These are phyloP conservation scores for Kluyveromyces marxianus DNA, from an alignment of 1,139 yeast genomes.

Conservation along the genomic window DNA sequence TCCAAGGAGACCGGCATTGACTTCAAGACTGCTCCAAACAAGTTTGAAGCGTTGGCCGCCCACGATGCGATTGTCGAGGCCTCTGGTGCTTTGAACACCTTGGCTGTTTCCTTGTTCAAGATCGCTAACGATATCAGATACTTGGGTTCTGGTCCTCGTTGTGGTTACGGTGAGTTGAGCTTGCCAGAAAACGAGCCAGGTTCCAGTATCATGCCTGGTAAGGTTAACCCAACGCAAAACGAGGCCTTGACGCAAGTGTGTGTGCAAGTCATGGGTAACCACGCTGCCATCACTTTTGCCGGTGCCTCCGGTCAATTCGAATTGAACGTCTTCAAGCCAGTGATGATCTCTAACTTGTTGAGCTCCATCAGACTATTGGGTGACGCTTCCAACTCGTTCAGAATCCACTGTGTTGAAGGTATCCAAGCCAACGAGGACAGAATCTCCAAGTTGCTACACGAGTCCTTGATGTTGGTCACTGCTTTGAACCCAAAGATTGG, in stretches of 20 bases:
- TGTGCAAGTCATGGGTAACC: conserved; percentile 95
- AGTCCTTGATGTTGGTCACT: conserved; percentile 95
- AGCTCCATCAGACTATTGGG: conserved; percentile 81
- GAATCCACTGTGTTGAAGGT: conserved; percentile 92
- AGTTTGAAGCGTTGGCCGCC: conserved; percentile 97
- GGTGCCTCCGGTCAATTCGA: conserved; percentile 99
- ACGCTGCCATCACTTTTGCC: conserved; percentile 88
- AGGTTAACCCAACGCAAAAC: conserved; percentile 98
- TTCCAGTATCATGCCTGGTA: conserved; percentile 98
- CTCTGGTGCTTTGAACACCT: conserved; percentile 92
- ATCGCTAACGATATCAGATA: conserved; percentile 97
- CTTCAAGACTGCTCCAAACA: conserved; percentile 94
- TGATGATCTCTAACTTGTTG: conserved; percentile 82
- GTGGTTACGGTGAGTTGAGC: conserved; percentile 94
- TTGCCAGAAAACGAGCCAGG: conserved; percentile 99
- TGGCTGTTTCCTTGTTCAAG: conserved; percentile 88
- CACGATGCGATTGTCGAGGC: conserved; percentile 98
- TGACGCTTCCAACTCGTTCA: conserved; percentile 84
- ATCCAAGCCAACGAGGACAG: conserved; percentile 82
- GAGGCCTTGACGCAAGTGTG: conserved; percentile 99
- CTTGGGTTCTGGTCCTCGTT: conserved; percentile 98
- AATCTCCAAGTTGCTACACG: conserved; percentile 80
- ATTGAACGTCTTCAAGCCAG: conserved; percentile 96
- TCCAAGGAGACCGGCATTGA: conserved; percentile 78
- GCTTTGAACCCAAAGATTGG: conserved; percentile 99